Evolutionary conservation across 169 alveolate genomes (phyloP).

Genomic region (Eimeria sp.): DNA sequence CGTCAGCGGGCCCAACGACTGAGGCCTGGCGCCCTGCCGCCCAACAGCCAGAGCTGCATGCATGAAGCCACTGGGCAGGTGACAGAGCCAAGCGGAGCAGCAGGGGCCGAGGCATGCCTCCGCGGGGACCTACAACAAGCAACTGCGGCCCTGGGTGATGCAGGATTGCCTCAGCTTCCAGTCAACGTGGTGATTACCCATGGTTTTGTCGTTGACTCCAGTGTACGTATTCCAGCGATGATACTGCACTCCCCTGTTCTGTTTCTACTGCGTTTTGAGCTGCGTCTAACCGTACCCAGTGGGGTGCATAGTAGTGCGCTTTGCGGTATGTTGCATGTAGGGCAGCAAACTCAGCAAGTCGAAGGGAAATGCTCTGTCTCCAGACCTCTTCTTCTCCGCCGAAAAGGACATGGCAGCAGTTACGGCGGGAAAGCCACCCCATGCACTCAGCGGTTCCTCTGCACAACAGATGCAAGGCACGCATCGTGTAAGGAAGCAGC

Average conservation of each 20-base stretch:
- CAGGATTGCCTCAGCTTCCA: constrained; percentile 89
- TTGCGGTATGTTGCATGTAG: constrained; percentile 80
- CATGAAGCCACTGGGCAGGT: background rate
- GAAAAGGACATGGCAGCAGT: constrained; percentile 17
- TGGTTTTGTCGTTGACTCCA: constrained; percentile 95
- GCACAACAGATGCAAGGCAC: background rate
- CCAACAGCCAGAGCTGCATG: background rate
- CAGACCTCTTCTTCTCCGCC: constrained; percentile 73
- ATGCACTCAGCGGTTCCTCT: background rate
- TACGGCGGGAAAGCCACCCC: background rate
- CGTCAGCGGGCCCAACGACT: constrained; percentile 29
- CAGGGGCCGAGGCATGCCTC: background rate
- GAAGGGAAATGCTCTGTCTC: constrained; percentile 95
- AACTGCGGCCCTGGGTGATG: background rate
- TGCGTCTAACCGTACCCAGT: background rate
- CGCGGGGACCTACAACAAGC: background rate
- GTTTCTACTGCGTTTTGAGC: background rate
- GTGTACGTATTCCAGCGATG: background rate
- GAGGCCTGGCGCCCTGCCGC: background rate
- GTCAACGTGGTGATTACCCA: constrained; percentile 95
- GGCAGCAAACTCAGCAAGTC: constrained; percentile 97
- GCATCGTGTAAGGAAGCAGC: constrained; percentile 3
- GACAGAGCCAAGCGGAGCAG: background rate
- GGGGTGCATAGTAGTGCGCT: background rate
- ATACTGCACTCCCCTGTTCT: background rate